Evolutionary conservation across 192 early-diverging fungal species (phyloP), one percentile per base, ranked within the genome.

Genomic region (Thamnidium elegans): DNA sequence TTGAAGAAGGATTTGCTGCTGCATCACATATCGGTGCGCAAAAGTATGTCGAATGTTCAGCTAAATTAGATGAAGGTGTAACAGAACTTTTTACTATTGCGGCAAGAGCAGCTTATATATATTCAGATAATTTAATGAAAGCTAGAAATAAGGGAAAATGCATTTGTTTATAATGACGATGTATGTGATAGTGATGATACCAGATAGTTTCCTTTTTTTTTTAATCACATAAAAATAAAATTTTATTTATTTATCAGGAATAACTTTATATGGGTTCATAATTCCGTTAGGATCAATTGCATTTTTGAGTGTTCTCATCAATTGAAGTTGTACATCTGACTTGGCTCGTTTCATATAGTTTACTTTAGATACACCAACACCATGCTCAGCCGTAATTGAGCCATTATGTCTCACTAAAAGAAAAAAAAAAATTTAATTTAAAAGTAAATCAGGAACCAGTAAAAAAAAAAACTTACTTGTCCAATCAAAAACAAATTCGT

Each of bases 231-330:
- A 53, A 53, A 21, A 53, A 39, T 56, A 32, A 39, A 39, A 56
- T 13, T 56, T 36, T 56, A 39, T 56, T 36, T 7, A 14, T 48
- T 48, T 19, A 48, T 70, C 63, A 1, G 82, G 84, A 39, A 87
- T 60, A 19, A 84, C 81, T 68, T 92, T 92, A 81, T 90, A 90
- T 1, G 90, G 90, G 58, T 97, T 98, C 82, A 99, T 80, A 58
- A 99, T 98, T 43, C 85, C 87, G 55, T 95, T 92, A 11, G 97
- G 97, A 73, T 99, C 97, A 66, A 95, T 85, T 54, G 92, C 53
- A 17, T 83, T 50, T 79, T 99, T 99, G 62, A 96, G 75, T 9
- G 80, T 80, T 70, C 81, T 79, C 97, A 99, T 99, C 30, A 91
- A 74, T 0, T 77, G 70, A 26, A 99, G 89, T 83, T 94, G 91